Evolutionary conservation across 192 early-diverging fungal species (phyloP).

Genomic region (Lobosporangium transversale): DNA sequence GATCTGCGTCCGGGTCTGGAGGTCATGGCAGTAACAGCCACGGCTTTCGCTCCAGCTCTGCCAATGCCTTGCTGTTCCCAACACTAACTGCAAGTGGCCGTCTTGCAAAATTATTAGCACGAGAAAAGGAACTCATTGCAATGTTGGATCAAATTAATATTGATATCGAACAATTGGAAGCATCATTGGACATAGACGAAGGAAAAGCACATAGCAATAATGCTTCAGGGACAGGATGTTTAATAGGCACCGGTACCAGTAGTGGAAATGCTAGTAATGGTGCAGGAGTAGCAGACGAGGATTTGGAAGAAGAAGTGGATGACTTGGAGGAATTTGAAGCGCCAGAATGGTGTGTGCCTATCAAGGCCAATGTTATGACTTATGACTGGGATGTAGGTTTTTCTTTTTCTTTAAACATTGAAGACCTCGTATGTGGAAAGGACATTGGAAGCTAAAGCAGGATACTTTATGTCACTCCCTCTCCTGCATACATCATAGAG

Average conservation of each 20-base stretch:
- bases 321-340: constrained; percentile 85
- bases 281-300: constrained; percentile 10
- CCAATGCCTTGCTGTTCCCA: constrained; percentile 3
- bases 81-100: constrained; percentile 26
- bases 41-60: neutral
- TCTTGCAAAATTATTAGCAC: constrained; percentile 25
- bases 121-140: constrained; percentile 44
- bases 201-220: too few species aligned
- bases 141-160: constrained; percentile 33
- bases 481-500: constrained; percentile 45
- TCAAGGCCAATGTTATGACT: constrained; percentile 94
- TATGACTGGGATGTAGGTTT: constrained; percentile 90
- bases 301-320: constrained; percentile 33
- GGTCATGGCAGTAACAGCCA: neutral
- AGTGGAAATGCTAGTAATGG: neutral
- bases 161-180: constrained; percentile 35
- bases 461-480: too few species aligned
- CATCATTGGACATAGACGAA: neutral
- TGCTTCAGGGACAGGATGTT: neutral
- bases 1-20: neutral
- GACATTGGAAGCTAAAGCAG: too few species aligned
- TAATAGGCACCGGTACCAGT: neutral
- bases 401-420: neutral
- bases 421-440: too few species aligned
- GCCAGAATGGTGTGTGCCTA: constrained; percentile 93